Evolutionary conservation across 129 eudicot genomes (phyloP), one percentile per base, ranked within the genome.

Genomic region (Ambrosia artemisiifolia): DNA sequence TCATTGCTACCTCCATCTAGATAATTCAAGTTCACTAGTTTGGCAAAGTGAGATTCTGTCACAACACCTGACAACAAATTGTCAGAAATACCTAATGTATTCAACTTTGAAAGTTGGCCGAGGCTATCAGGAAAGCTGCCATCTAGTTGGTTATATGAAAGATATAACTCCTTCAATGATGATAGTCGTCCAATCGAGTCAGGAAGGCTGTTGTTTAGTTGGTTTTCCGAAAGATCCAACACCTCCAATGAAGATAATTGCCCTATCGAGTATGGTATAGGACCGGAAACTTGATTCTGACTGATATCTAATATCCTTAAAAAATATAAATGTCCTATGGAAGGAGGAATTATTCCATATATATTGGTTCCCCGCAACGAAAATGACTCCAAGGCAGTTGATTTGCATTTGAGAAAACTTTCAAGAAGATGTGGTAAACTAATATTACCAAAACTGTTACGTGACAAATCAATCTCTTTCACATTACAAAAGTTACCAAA

Each of bases 401-500:
- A 53, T 54, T 54, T 42, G 35, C 75, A 70, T 11, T 18, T 49
- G 0, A 20, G 6, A 13, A 70, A 36, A 30, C 44, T 60, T 60
- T 60, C 43, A 32, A 60, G 44, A 60, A 60, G 65, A 9, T 30
- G 4, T 12, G 35, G 7, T 54, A 51, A 54, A 34, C 32, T 57
- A 17, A 38, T 54, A 9, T 3, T 40, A 19, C 59, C 34, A 35
- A 70, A 53, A 10, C 18, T 10, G 36, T 70, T 70, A 11, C 2
- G 1, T 4, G 75, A 35, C 11, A 70, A 12, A 32, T 60, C 11
- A 14, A 60, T 13, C 8, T 30, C 19, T 60, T 18, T 60, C 42
- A 60, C 7, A 32, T 70, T 54, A 53, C 75, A 70, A 70, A 34
- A 64, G 18, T 53, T 53, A 2, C 65, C 65, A 2, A 53, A 34